Percentiles rank a stretch among this genome's conserved stretches.
These are phyloP conservation scores for Biancaea sappan DNA, from an alignment of 306 rosid species.

Conservation along the genomic window DNA sequence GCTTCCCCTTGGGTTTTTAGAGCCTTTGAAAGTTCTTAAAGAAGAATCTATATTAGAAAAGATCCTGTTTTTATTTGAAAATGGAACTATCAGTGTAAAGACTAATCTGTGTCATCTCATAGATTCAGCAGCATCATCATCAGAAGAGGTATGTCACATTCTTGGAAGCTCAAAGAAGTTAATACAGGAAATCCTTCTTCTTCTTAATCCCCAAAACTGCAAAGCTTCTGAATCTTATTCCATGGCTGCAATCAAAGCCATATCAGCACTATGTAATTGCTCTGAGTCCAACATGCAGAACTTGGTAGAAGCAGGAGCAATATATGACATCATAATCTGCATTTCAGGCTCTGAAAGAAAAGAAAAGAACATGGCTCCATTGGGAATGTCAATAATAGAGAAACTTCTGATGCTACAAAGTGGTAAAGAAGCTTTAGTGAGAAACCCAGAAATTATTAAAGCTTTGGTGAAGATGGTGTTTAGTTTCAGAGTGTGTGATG, in stretches of 20 bases:
- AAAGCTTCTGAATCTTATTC: slow-evolving; percentile 45
- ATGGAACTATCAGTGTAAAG: slow-evolving; percentile 56
- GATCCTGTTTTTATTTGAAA: slow-evolving; percentile 47
- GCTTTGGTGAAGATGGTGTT: slow-evolving; percentile 74
- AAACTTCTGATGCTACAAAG: slow-evolving; percentile 59
- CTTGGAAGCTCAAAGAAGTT: slow-evolving; percentile 56
- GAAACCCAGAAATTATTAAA: slow-evolving; percentile 45
- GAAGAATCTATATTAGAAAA: slow-evolving; percentile 49
- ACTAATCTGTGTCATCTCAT: slow-evolving; percentile 56
- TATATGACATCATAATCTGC: slow-evolving; percentile 57
- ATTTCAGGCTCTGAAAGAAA: slow-evolving; percentile 47
- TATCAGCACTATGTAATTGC: slow-evolving; percentile 59
- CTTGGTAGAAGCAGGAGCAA: slow-evolving; percentile 57
- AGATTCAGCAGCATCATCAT: slow-evolving; percentile 48
- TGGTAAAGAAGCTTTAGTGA: slow-evolving; percentile 60
- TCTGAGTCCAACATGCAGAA: slow-evolving; percentile 49
- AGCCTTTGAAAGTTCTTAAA: slow-evolving; percentile 55
- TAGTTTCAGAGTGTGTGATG: slow-evolving; percentile 67
- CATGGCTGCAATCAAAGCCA: slow-evolving; percentile 59
- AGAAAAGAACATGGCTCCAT: slow-evolving; percentile 43
- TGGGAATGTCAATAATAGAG: slow-evolving; percentile 62
- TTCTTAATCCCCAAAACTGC: slow-evolving; percentile 27
- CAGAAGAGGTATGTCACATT: slow-evolving; percentile 38
- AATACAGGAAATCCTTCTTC: slow-evolving; percentile 44
- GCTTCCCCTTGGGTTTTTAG: slow-evolving; percentile 50